Evolutionary conservation across 306 rosid genomes (phyloP), one percentile per base, ranked within the genome.

Genomic region (Trichosanthes cucumerina): DNA sequence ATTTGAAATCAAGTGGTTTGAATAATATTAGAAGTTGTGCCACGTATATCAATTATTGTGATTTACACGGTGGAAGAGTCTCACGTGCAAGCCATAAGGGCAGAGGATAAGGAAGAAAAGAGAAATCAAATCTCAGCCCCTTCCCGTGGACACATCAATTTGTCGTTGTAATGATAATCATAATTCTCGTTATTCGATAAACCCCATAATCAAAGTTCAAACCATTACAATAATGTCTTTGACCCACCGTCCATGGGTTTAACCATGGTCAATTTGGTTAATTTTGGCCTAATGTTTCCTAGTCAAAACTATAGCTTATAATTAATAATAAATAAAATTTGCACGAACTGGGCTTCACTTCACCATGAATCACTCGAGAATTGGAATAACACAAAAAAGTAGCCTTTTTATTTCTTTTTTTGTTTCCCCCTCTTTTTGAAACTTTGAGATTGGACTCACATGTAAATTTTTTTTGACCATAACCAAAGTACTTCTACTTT

Each of bases 401-500:
- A 38, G 8, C 49, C 15, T 65, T 65, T 59, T n/a, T n/a, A n/a
- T n/a, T 9, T 54, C 6, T n/a, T 54, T 23, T 24, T 3, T 57
- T 24, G n/a, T n/a, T n/a, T n/a, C n/a, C n/a, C n/a, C 11, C 3
- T 65, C n/a, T 65, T 65, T 18, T 10, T n/a, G 12, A 36, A 70
- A 70, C n/a, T 4, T 70, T 43, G 52, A 12, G 38, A 66, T 69
- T 57, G 73, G 74, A 74, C 68, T 60, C 41, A 68, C 57, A 23
- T 24, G 57, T 38, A 84, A 62, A 7, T 7, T 18, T 9, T 9
- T 14, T 16, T 52, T 64, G 54, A 76, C 81, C 52, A 60, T 43
- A 33, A 76, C 31, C n/a, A 46, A 79, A 70, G 75, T 77, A 68
- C 72, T 59, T 53, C 44, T 12, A 72, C 81, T 69, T 58, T 43